Percentiles rank a stretch among this genome's conserved stretches.
phyloP scores from a whole-genome alignment of 1,284 basidiomycete genomes.

The Lentinula novae-zelandiae region DNA sequence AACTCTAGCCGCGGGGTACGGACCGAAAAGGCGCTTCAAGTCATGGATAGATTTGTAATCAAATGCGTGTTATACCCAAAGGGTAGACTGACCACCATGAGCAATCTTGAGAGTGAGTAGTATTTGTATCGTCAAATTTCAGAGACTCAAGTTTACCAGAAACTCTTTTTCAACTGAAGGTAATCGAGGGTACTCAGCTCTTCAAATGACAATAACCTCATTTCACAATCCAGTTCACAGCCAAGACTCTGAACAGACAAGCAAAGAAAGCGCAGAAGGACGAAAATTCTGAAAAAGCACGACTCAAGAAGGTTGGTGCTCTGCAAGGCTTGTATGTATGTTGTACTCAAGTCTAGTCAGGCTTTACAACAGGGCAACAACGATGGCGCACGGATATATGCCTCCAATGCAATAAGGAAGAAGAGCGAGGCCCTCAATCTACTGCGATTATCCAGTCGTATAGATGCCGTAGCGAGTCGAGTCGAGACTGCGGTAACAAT shows the following conservation, averaged over 20 bases:
- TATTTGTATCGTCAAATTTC: background rate
- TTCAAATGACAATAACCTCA: constrained; percentile 5
- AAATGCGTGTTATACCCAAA: background rate
- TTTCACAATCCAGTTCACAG: constrained; percentile 73
- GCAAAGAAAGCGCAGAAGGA: constrained; percentile 96
- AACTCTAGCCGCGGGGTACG: background rate
- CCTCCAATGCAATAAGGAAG: constrained; percentile 97
- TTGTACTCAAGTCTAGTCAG: constrained; percentile 38
- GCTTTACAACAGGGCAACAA: constrained; percentile 96
- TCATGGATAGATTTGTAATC: too few relatives aligned
- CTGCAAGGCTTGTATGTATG: constrained; percentile 3
- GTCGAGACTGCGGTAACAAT: constrained; percentile 99
- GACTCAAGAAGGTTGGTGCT: constrained; percentile 80
- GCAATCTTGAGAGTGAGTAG: constrained; percentile 83
- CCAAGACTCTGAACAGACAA: constrained; percentile 87
- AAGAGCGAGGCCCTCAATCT: constrained; percentile 95
- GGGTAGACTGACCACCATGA: constrained; percentile 48
- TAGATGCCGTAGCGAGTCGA: constrained; percentile 94
- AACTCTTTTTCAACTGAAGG: constrained; percentile 95
- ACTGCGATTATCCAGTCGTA: constrained; percentile 81
- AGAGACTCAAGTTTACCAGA: constrained; percentile 51
- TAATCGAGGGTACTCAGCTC: constrained; percentile 23
- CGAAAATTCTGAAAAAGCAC: constrained; percentile 80
- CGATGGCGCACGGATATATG: constrained; percentile 98
- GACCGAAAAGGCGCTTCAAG: background rate